Conservation (phyloP, 2,329 filamentous ascomycete species). For the Onygenales sp. region DNA sequence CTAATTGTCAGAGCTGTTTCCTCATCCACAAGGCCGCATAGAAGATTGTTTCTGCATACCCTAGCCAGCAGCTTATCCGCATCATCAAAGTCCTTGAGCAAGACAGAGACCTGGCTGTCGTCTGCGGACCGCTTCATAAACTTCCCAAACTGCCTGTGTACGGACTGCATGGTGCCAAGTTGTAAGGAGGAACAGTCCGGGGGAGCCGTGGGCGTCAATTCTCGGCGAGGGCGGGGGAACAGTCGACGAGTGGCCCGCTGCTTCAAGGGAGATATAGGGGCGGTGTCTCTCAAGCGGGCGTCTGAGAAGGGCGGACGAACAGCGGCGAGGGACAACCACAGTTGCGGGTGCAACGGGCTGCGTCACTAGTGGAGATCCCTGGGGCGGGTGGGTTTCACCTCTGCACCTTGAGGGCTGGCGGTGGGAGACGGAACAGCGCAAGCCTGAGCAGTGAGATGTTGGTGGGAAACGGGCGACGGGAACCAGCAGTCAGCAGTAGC, state of each 20-base stretch:
- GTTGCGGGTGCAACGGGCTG: slow-evolving; percentile 7
- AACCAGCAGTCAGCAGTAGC: too few relatives aligned
- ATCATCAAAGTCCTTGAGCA: slow-evolving; percentile 72
- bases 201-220: neutral
- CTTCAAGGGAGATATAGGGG: too few relatives aligned
- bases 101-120: slow-evolving; percentile 63
- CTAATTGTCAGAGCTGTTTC: neutral
- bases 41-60: slow-evolving; percentile 37
- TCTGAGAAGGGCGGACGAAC: neutral
- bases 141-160: slow-evolving; percentile 66
- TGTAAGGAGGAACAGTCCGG: neutral
- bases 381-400: neutral
- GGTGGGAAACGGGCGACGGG: neutral
- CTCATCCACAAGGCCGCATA: neutral
- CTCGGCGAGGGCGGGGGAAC: neutral
- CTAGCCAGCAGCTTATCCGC: slow-evolving; percentile 64
- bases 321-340: neutral
- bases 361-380: slow-evolving; percentile 6
- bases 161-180: slow-evolving; percentile 28
- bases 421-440: neutral
- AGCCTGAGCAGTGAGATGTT: neutral
- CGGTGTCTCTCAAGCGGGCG: too few relatives aligned
- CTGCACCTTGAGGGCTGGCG: neutral
- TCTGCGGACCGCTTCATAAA: slow-evolving; percentile 63
- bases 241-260: neutral